Percentiles rank a stretch among this genome's conserved stretches.
Evolutionary conservation across 176 grass and related monocot species (phyloP).

Genomic region (Bolboschoenus planiculmis): DNA sequence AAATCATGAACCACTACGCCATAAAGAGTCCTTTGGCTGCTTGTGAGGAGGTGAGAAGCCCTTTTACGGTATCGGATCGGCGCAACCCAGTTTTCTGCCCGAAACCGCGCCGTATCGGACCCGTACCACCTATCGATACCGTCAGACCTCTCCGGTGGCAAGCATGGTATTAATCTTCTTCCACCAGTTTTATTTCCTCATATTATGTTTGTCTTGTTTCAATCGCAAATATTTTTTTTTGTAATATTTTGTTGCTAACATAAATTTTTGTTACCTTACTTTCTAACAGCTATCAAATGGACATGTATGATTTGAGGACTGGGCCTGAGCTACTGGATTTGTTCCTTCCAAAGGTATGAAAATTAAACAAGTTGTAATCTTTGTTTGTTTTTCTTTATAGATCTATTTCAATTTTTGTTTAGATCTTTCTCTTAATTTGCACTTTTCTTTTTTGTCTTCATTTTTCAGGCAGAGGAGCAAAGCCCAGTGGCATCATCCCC

Average conservation of each 20-base stretch:
- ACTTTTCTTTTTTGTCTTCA: neutral
- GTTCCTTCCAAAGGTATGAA: constrained; percentile 53
- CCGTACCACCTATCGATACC: constrained; percentile 13
- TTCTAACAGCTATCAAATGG: constrained; percentile 27
- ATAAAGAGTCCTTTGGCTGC: constrained; percentile 56
- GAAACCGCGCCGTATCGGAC: constrained; percentile 59
- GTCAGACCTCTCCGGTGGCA: constrained; percentile 51
- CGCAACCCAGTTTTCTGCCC: constrained; percentile 78
- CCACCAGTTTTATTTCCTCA: neutral
- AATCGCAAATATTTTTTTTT: neutral
- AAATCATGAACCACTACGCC: constrained; percentile 65
- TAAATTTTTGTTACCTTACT: neutral
- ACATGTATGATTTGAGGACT: constrained; percentile 32
- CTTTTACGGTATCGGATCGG: constrained; percentile 14
- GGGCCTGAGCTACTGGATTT: constrained; percentile 61
- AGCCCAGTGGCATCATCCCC: constrained; percentile 41
- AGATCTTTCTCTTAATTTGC: neutral
- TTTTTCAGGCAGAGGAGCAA: constrained; percentile 52
- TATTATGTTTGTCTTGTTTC: neutral
- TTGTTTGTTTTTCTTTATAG: neutral
- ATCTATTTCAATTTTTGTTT: neutral
- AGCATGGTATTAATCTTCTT: constrained; percentile 26
- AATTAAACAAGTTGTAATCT: neutral
- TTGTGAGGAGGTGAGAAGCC: constrained; percentile 37
- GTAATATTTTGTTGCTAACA: neutral